Percentiles rank a stretch among this genome's conserved stretches.
Evolutionary conservation across 768 basidiomycete species (phyloP).

Genomic region (Piloderma croceum): DNA sequence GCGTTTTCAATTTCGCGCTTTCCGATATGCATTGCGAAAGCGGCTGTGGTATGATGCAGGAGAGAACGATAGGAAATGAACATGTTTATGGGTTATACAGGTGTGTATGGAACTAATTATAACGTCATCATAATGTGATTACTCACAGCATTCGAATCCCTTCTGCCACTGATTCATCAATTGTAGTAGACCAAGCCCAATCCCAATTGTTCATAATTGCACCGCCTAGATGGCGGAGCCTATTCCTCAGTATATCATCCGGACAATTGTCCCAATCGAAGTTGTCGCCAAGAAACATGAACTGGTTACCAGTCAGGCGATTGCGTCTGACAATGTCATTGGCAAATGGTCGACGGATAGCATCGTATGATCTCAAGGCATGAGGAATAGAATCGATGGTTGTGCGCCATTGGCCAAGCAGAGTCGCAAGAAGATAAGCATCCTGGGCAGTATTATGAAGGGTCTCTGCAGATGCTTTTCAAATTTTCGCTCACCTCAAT

Average conservation of each 20-base stretch:
- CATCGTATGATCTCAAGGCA: constrained; percentile 44
- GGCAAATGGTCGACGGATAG: constrained; percentile 43
- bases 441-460: constrained; percentile 18
- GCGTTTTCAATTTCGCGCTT: no score
- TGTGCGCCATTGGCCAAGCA: constrained; percentile 41
- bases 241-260: constrained; percentile 23
- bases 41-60: not conserved
- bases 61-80: not conserved
- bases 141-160: constrained; percentile 16
- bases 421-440: constrained; percentile 29
- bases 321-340: constrained; percentile 28
- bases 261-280: constrained; percentile 25
- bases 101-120: not conserved
- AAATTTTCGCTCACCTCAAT: constrained; percentile 30
- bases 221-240: constrained; percentile 35
- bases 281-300: constrained; percentile 34
- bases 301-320: constrained; percentile 35
- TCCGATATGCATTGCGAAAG: not conserved
- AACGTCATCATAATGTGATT: not conserved
- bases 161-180: constrained; percentile 36
- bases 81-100: not conserved
- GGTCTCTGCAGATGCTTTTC: constrained; percentile 29
- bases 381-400: constrained; percentile 35
- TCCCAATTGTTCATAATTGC: constrained; percentile 49
- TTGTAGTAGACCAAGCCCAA: constrained; percentile 53